Conservation (phyloP, 176 grass and related monocot genomes). For the Puccinellia tenuiflora region DNA sequence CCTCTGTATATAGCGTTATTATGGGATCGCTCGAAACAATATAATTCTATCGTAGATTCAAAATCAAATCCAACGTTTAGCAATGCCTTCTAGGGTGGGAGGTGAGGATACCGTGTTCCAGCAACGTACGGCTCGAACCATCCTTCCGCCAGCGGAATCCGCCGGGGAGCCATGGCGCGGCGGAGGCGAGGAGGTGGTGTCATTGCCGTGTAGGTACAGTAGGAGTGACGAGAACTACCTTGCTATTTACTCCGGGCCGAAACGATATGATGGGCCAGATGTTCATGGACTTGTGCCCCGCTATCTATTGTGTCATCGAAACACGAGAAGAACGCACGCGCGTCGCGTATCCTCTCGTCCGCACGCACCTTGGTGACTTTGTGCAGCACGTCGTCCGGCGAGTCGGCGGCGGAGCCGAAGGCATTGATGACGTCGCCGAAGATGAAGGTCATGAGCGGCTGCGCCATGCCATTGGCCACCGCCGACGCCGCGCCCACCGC, state of each 20-base stretch:
- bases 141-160: neutral
- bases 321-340: no score
- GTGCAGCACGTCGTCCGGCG: slow-evolving; percentile 10
- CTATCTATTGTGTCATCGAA: neutral
- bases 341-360: neutral
- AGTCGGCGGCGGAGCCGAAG: slow-evolving; percentile 39
- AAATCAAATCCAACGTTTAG: neutral
- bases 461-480: slow-evolving; percentile 54
- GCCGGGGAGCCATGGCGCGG: neutral
- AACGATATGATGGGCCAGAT: neutral
- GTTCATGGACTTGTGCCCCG: neutral
- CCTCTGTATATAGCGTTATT: neutral
- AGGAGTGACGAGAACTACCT: neutral
- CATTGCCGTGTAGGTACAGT: neutral
- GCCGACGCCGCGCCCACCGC: slow-evolving; percentile 33
- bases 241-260: neutral
- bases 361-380: slow-evolving; percentile 42
- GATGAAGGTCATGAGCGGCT: slow-evolving; percentile 72
- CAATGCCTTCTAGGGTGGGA: neutral
- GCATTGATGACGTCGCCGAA: slow-evolving; percentile 63
- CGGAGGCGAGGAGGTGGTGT: neutral
- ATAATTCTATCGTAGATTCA: neutral
- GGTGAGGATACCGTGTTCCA: neutral
- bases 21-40: neutral
- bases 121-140: neutral